Conservation (phyloP, 2,329 filamentous ascomycete genomes). For the Neonectria faginata region DNA sequence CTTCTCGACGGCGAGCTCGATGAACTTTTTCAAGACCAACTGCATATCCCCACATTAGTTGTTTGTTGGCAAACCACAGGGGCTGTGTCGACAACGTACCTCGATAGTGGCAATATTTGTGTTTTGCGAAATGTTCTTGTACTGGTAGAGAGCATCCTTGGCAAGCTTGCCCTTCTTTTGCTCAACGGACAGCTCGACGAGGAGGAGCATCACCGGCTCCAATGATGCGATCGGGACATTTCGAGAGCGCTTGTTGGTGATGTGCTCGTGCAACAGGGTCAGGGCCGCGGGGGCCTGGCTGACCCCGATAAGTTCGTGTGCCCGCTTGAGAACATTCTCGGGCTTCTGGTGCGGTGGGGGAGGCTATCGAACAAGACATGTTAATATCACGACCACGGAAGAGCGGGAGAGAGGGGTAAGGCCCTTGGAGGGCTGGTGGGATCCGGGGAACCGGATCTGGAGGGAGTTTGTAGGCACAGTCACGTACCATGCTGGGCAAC, state of each 20-base stretch:
- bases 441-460: conserved; percentile 10
- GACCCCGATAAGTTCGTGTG: conserved; percentile 98
- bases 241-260: conserved; percentile 96
- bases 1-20: conserved; percentile 95
- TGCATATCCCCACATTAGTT: conserved; percentile 51
- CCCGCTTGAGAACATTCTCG: conserved; percentile 99
- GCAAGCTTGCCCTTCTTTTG: conserved; percentile 98
- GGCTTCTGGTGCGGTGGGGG: conserved; percentile 97
- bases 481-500: conserved; percentile 64
- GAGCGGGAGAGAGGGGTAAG: conserved; percentile 47
- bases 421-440: conserved; percentile 32
- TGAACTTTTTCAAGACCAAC: conserved; percentile 97
- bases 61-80: conserved; percentile 14
- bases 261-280: conserved; percentile 97
- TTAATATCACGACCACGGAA: conserved; percentile 44
- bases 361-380: conserved; percentile 68
- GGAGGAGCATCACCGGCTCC: conserved; percentile 97
- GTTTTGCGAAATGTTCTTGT: conserved; percentile 99
- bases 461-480: background rate
- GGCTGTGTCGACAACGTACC: conserved; percentile 60
- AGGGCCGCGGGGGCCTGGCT: conserved; percentile 92
- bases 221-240: conserved; percentile 96
- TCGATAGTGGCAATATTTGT: conserved; percentile 98
- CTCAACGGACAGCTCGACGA: conserved; percentile 96
- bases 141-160: conserved; percentile 99